Percentiles rank a stretch among this genome's conserved stretches.
These are phyloP conservation scores for Medicago lupulina DNA, from an alignment of 306 rosid species.

Conservation along the genomic window DNA sequence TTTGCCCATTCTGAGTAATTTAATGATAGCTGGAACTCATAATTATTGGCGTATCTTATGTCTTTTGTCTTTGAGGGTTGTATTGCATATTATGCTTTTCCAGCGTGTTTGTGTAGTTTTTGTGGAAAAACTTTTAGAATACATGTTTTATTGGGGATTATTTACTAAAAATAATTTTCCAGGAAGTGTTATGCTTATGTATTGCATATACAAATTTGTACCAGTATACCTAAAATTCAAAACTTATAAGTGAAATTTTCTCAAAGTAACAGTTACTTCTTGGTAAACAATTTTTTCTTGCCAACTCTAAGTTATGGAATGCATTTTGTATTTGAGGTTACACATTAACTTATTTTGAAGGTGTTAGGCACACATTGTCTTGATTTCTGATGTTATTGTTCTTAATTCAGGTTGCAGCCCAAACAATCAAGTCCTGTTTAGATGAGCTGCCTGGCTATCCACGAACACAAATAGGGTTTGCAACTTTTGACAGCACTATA, in stretches of 20 bases:
- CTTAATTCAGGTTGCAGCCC: slow-evolving; percentile 80
- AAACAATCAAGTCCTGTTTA: slow-evolving; percentile 89
- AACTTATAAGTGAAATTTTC: slow-evolving; percentile 19
- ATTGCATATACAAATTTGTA: slow-evolving; percentile 8
- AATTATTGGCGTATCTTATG: slow-evolving; percentile 28
- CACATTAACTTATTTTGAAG: slow-evolving; percentile 9
- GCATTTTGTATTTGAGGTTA: slow-evolving; percentile 37
- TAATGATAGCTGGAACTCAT: slow-evolving; percentile 31
- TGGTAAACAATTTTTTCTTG: background rate
- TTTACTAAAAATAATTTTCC: slow-evolving; percentile 15
- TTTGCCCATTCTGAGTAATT: slow-evolving; percentile 19
- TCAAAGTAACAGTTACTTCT: slow-evolving; percentile 23
- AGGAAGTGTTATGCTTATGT: slow-evolving; percentile 18
- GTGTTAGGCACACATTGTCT: slow-evolving; percentile 22
- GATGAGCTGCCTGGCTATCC: slow-evolving; percentile 97
- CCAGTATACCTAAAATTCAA: slow-evolving; percentile 18
- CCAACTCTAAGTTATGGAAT: slow-evolving; percentile 30
- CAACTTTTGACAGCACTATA: slow-evolving; percentile 95
- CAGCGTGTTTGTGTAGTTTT: slow-evolving; percentile 16
- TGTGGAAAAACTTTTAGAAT: slow-evolving; percentile 22
- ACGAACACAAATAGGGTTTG: slow-evolving; percentile 97
- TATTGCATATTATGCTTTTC: slow-evolving; percentile 27
- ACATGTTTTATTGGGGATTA: slow-evolving; percentile 31
- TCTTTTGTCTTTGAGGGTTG: slow-evolving; percentile 24
- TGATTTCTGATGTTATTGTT: slow-evolving; percentile 32